A percentile compares a stretch with the other conserved stretches of the same genome.
phyloP scores from a whole-genome alignment of 768 basidiomycete genomes.

The Tubosaeta brunneosetosa region DNA sequence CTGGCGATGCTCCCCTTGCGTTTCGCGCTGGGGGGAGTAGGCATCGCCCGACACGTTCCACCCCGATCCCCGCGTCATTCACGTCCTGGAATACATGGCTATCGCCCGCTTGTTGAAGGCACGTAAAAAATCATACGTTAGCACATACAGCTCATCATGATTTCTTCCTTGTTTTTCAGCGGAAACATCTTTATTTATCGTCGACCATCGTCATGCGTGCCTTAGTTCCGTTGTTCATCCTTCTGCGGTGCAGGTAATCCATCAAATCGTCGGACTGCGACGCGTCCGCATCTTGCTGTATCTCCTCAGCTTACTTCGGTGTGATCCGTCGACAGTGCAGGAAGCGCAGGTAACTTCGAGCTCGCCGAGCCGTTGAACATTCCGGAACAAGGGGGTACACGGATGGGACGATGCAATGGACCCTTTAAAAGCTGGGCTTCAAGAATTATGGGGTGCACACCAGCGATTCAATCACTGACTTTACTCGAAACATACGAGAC shows the following conservation, averaged over 20 bases:
- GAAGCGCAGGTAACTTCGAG: constrained; percentile 1
- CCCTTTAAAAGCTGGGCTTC: constrained; percentile 7
- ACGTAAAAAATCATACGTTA: not conserved
- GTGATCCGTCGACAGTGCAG: constrained; percentile 5
- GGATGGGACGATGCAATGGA: not conserved
- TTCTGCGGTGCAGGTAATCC: constrained; percentile 1
- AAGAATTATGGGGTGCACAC: not conserved
- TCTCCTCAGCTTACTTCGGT: not conserved
- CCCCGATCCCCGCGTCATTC: not conserved
- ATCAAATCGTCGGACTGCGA: not conserved
- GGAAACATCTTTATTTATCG: not conserved
- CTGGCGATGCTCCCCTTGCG: constrained; percentile 4
- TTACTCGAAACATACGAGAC: not conserved
- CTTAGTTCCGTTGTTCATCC: not conserved
- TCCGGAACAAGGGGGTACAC: constrained; percentile 5
- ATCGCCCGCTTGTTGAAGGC: not conserved
- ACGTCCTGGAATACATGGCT: constrained; percentile 2
- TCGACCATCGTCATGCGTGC: not conserved
- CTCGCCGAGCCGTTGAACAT: constrained; percentile 6
- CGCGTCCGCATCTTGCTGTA: constrained; percentile 16
- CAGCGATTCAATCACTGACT: not conserved
- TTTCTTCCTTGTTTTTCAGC: not conserved
- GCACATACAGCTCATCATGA: not conserved
- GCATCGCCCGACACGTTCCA: constrained; percentile 6
- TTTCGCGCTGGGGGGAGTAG: not conserved